Evolutionary conservation across 306 rosid genomes (phyloP), one percentile per base, ranked within the genome.

Genomic region (Urtica urens): DNA sequence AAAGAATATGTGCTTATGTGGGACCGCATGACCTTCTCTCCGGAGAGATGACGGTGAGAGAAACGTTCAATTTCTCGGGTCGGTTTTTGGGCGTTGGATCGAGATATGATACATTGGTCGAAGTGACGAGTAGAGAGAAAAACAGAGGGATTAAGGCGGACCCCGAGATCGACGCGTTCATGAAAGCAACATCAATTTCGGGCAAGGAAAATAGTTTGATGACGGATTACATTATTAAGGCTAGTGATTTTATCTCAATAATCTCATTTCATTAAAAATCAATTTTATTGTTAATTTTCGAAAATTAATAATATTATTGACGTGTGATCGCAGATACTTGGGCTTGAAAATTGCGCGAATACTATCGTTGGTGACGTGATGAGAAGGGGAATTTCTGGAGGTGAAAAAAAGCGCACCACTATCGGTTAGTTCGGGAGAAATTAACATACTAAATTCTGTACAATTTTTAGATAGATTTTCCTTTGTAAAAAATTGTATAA

Each of bases 21-120:
- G 69, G 87, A 26, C 94, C 82, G 21, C 70, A 79, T 52, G 94
- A 87, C 56, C 72, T 77, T 53, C 96, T 82, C 24, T 68, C 63
- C 27, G 92, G 84, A 29, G 94, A 87, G 60, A 79, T 87, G 96
- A 87, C 96, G 12, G 94, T 87, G 30, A 79, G 94, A 58, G 94
- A 87, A 69, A 79, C 96, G 15, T 68, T 86, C 59, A 81, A 81
- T 50, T 86, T 82, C 60, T 79, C 96, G 3, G 87, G 92, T 23
- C 73, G 82, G 10, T 79, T 86, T 54, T 80, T 79, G 38, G 96
- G 96, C 7, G 94, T 87, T 23, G 96, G 96, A 46, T 37, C 84
- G 3, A 85, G 87, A 40, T 72, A 77, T 49, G 78, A 80, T 27
- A 47, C 80, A 68, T 33, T 83, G 54, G 30, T 67, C 14, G 94